Evolutionary conservation across 208 protist genomes (phyloP).

Genomic region (Leishmania guyanensis): DNA sequence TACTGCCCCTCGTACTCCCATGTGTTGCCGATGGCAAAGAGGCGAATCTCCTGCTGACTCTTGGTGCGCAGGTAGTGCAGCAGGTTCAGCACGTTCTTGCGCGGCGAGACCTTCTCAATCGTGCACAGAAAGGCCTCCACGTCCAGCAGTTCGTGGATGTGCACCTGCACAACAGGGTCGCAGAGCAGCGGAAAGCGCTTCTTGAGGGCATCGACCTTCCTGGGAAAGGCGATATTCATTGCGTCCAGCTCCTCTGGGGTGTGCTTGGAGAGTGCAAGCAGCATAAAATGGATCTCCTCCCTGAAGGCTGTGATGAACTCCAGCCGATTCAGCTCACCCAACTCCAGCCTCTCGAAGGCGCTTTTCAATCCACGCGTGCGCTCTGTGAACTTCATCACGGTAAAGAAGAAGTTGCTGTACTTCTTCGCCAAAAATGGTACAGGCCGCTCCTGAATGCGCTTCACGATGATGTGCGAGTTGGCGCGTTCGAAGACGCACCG

Average conservation of each 20-base stretch:
- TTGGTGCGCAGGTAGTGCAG: conserved; percentile 75
- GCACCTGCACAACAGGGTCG: conserved; percentile 66
- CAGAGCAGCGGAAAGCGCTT: conserved; percentile 66
- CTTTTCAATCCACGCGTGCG: conserved; percentile 48
- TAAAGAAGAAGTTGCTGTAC: conserved; percentile 80
- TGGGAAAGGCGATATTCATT: conserved; percentile 60
- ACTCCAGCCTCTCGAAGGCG: conserved; percentile 66
- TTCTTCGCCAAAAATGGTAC: conserved; percentile 56
- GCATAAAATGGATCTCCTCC: conserved; percentile 67
- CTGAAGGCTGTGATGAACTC: conserved; percentile 62
- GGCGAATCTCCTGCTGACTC: conserved; percentile 79
- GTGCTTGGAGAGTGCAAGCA: conserved; percentile 53
- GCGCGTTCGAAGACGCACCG: conserved; percentile 69
- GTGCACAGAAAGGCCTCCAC: conserved; percentile 73
- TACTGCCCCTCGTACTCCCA: conserved; percentile 85
- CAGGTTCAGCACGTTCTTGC: conserved; percentile 84
- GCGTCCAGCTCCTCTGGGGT: conserved; percentile 64
- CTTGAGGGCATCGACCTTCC: conserved; percentile 48
- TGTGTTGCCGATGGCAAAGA: conserved; percentile 74
- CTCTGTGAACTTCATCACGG: conserved; percentile 67
- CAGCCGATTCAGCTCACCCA: conserved; percentile 72
- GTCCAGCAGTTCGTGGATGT: conserved; percentile 67
- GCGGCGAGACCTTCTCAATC: conserved; percentile 70
- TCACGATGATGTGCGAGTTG: conserved; percentile 50
- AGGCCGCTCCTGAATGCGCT: conserved; percentile 35